Evolutionary conservation across 1,139 yeast species (phyloP), one percentile per base, ranked within the genome.

Genomic region (Candida mesenterica): DNA sequence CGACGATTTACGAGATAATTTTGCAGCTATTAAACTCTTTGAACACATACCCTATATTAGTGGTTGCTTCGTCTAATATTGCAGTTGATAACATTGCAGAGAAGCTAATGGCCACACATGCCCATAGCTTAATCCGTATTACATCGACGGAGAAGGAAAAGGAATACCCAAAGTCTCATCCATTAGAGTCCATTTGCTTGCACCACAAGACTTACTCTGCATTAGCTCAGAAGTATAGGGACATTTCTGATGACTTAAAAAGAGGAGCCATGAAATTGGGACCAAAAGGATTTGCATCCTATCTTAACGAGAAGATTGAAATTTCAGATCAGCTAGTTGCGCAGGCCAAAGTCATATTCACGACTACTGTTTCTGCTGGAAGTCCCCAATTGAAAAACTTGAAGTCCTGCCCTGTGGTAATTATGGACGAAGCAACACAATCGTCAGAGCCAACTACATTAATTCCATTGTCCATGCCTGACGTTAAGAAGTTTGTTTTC

Each of bases 71-170:
- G 0, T 81, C 88, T 1, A 82, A 82, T 49, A 78, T 82, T 52
- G 89, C 90, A 2, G 80, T 82, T 48, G 90, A 82, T 52, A 82
- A 82, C 47, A 81, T 82, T 55, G 89, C 88, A 0, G 89, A 82
- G 49, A 81, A 82, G 49, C 62, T 82, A 40, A 52, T 77, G 52
- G 61, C 61, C 3, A 66, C 69, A 28, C 75, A 75, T 43, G 73
- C 71, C 5, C 68, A 68, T 33, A 74, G 73, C 27, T 72, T 81
- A 15, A 53, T 82, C 34, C 67, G 90, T 61, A 78, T 82, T 40
- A 75, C 78, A 1, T 75, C 88, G 0, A 63, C 61, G 33, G 76
- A 77, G 33, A 82, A 81, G 50, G 86, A 82, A 48, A 60, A 65
- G 25, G 86, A 80, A 44, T 82, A 82, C 50, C 65, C 65, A 39